These are phyloP conservation scores for Pseudogymnoascus sp. DNA, from an alignment of 2,329 filamentous ascomycete species.

Conservation along the genomic window DNA sequence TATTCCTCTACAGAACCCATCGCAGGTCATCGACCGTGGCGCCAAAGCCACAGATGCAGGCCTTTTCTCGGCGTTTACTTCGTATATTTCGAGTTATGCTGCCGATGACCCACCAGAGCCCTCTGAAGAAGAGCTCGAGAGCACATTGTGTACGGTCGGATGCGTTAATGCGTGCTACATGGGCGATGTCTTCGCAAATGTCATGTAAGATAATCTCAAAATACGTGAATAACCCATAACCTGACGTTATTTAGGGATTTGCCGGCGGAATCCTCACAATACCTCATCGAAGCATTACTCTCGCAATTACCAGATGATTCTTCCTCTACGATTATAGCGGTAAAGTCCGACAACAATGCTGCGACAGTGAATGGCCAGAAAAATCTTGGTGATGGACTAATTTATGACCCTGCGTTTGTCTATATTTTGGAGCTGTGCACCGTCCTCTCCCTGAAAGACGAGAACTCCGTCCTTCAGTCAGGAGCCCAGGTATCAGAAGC, in stretches of 20 bases:
- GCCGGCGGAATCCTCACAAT: slow-evolving; percentile 48
- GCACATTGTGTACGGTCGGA: slow-evolving; percentile 87
- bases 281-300: slow-evolving; percentile 65
- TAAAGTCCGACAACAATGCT: slow-evolving; percentile 75
- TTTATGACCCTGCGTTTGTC: slow-evolving; percentile 78
- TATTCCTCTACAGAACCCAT: slow-evolving; percentile 85
- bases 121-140: slow-evolving; percentile 93
- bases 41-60: slow-evolving; percentile 70
- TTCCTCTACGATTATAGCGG: slow-evolving; percentile 71
- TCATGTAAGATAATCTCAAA: slow-evolving; percentile 49
- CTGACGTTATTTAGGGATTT: slow-evolving; percentile 42
- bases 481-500: slow-evolving; percentile 74
- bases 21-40: slow-evolving; percentile 84
- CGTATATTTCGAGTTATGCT: slow-evolving; percentile 96
- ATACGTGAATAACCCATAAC: not conserved
- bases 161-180: slow-evolving; percentile 88
- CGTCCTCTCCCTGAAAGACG: slow-evolving; percentile 67
- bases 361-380: slow-evolving; percentile 55
- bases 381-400: slow-evolving; percentile 43
- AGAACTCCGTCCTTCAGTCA: slow-evolving; percentile 60
- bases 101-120: slow-evolving; percentile 96
- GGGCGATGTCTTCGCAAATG: slow-evolving; percentile 71
- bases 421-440: slow-evolving; percentile 92
- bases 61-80: slow-evolving; percentile 88
- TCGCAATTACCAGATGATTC: slow-evolving; percentile 81